Evolutionary conservation across 805 yeast species (phyloP), one percentile per base, ranked within the genome.

Genomic region (Barnettozyma californica): DNA sequence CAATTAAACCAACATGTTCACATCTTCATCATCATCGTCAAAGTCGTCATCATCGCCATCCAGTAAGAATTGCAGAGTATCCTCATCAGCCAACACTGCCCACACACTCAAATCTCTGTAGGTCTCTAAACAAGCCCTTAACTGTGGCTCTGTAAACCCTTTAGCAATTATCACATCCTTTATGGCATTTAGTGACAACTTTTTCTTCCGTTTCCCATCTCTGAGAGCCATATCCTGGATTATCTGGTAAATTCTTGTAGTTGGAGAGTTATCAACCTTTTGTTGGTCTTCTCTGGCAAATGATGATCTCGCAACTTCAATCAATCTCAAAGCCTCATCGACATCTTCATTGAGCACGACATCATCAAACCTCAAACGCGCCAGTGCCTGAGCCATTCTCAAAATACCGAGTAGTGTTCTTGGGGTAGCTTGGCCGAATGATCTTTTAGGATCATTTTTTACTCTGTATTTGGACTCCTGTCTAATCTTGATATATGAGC

Each of bases 371-470:
- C 97, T 77, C 50, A 94, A 75, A 59, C 97, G 78, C 0, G 99
- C 98, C 53, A 87, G 75, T 1, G 97, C 99, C 69, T 92, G 98
- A 1, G 99, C 79, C 76, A 94, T 75, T 70, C 99, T 83, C 56
- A 94, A 70, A 44, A 95, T 84, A 57, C 94, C 98, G 49, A 94
- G 74, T 53, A 94, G 75, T 2, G 98, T 90, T 74, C 99, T 84
- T 49, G 98, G 97, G 1, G 99, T 91, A 19, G 95, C 85, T 68
- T 91, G 97, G 42, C 91, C 81, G 64, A 92, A 92, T 47, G 89
- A 86, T 59, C 78, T 78, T 47, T 77, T 80, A 44, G 63, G 57
- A 31, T 91, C 82, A 54, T 83, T 84, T 59, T 68, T 67, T 62
- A 86, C 87, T 63, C 86, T 85, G 49, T 78, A 72, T 62, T 87